These are phyloP conservation scores for Cladosporium sp. DNA, from an alignment of 2,329 filamentous ascomycete genomes.

Conservation along the genomic window DNA sequence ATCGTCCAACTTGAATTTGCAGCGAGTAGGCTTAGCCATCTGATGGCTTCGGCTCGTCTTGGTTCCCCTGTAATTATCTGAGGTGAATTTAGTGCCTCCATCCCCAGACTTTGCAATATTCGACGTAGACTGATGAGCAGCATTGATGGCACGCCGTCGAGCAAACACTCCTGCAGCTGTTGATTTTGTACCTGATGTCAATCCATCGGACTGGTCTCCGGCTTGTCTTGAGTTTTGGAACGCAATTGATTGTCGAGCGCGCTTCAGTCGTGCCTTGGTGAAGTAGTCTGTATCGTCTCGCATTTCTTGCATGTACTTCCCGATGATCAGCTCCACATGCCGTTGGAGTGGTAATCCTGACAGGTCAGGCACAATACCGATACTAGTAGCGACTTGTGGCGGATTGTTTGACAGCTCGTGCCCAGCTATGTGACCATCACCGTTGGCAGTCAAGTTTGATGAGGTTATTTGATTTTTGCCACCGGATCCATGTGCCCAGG, in stretches of 20 bases:
- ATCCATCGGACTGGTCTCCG: too few species aligned
- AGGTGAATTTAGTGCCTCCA: not conserved
- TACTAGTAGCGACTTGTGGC: too few species aligned
- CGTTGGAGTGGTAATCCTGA: not conserved
- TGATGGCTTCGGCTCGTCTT: not conserved
- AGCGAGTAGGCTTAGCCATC: not conserved
- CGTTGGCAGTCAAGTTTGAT: too few species aligned
- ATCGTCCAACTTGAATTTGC: constrained; percentile 6
- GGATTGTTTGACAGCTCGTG: too few species aligned
- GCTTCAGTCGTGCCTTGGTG: constrained; percentile 18
- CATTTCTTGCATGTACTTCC: constrained; percentile 24
- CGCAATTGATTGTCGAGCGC: constrained; percentile 16
- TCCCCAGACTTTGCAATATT: not conserved
- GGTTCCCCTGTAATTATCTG: constrained; percentile 3
- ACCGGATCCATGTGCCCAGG: too few species aligned
- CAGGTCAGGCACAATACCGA: not conserved
- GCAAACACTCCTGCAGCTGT: constrained; percentile 1
- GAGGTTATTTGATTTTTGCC: too few species aligned
- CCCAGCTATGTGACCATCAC: too few species aligned
- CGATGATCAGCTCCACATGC: constrained; percentile 21
- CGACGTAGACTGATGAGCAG: not conserved
- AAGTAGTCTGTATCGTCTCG: constrained; percentile 26
- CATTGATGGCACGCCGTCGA: not conserved
- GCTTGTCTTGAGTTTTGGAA: not conserved
- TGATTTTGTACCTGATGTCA: not conserved